phyloP scores from a whole-genome alignment of 768 basidiomycete species.

The Suillus luteus region DNA sequence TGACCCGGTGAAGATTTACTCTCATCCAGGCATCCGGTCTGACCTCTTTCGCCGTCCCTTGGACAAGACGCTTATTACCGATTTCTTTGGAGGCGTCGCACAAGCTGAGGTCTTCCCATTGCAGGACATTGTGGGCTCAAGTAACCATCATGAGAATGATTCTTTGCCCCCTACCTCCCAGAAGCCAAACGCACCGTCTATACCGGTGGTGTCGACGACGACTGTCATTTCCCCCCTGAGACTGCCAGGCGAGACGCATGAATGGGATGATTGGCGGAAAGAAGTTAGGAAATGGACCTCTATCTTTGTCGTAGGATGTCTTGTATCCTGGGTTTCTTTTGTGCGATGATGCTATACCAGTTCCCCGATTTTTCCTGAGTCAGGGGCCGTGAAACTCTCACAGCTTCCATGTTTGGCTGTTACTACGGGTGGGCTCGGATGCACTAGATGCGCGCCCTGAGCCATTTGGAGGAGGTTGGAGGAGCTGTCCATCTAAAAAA shows the following conservation, averaged over 20 bases:
- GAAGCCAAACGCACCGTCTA: too few species aligned
- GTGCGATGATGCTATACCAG: conserved; percentile 13
- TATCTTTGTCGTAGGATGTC: conserved; percentile 24
- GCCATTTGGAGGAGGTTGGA: too few species aligned
- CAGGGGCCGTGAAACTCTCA: background rate
- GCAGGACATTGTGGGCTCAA: conserved; percentile 10
- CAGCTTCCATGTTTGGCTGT: background rate
- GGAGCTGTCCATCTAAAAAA: too few species aligned
- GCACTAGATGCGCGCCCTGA: too few species aligned
- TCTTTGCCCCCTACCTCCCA: too few species aligned
- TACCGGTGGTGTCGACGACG: background rate
- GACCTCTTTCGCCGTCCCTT: conserved; percentile 76
- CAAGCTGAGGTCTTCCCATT: conserved; percentile 67
- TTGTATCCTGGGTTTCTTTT: conserved; percentile 33
- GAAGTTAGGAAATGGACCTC: conserved; percentile 33
- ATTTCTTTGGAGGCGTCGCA: conserved; percentile 88
- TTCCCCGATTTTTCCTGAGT: background rate
- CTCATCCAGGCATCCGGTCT: conserved; percentile 86
- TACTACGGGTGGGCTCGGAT: background rate
- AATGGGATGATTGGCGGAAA: conserved; percentile 26
- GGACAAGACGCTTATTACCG: conserved; percentile 66
- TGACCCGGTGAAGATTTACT: conserved; percentile 72
- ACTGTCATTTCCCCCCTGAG: background rate
- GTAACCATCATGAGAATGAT: background rate
- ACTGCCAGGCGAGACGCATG: conserved; percentile 7